phyloP scores from a whole-genome alignment of 805 yeast species.

The Scheffersomyces amazonensis region DNA sequence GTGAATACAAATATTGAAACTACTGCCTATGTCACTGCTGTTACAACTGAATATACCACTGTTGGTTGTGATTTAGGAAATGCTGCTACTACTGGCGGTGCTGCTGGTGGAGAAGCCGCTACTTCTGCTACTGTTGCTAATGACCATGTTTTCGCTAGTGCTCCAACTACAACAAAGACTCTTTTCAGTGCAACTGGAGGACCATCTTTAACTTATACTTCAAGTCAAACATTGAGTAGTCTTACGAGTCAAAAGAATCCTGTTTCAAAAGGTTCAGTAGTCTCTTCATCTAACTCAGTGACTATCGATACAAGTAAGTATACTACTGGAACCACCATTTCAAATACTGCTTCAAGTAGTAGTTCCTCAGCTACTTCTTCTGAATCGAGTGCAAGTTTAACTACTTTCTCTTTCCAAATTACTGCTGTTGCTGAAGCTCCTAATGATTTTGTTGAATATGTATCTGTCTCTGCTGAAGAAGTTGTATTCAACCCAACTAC shows the following conservation, averaged over 20 bases:
- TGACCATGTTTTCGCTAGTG: conserved; percentile 13
- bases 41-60: conserved; percentile 3
- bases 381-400: background rate
- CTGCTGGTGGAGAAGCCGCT: background rate
- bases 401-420: conserved; percentile 1
- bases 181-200: conserved; percentile 23
- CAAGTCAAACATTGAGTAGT: conserved; percentile 15
- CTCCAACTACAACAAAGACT: conserved; percentile 27
- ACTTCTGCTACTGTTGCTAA: conserved; percentile 2
- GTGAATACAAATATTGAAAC: conserved; percentile 5
- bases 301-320: conserved; percentile 18
- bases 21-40: conserved; percentile 9
- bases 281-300: conserved; percentile 17
- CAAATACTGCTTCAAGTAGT: background rate
- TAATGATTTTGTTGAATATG: no score
- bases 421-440: conserved; percentile 1
- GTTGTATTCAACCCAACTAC: no score
- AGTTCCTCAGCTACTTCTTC: background rate
- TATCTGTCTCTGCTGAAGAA: no score
- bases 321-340: conserved; percentile 3
- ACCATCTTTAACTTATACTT: conserved; percentile 17
- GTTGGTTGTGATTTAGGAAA: background rate
- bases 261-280: conserved; percentile 22
- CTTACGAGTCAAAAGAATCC: conserved; percentile 26
- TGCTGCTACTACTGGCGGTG: background rate